Evolutionary conservation across 345 rosid species (phyloP).

Genomic region (Melaleuca quinquenervia): DNA sequence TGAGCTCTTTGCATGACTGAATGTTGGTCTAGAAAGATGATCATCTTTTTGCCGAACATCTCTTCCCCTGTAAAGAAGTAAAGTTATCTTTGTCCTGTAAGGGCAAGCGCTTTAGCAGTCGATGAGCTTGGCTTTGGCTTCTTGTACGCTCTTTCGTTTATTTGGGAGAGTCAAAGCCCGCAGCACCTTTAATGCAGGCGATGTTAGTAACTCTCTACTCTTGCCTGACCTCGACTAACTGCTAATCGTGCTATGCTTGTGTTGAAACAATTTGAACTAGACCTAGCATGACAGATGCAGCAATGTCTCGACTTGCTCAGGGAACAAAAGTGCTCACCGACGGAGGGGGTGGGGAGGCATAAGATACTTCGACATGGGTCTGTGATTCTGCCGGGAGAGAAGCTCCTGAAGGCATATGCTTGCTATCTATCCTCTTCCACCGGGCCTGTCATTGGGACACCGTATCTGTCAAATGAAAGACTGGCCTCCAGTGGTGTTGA

Average conservation of each 20-base stretch:
- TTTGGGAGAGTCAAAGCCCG: background rate
- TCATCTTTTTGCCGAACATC: background rate
- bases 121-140: background rate
- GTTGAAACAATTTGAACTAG: background rate
- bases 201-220: background rate
- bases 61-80: background rate
- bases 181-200: no score
- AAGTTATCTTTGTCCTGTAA: background rate
- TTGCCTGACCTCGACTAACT: background rate
- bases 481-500: slow-evolving; percentile 39
- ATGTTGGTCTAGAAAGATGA: background rate
- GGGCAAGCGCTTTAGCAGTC: background rate
- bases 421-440: background rate
- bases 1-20: background rate
- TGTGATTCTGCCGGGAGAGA: background rate
- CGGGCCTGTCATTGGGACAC: background rate
- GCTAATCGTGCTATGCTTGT: background rate
- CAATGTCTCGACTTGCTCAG: background rate
- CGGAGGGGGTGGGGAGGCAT: background rate
- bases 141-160: background rate
- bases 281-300: background rate
- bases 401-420: background rate
- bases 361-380: background rate
- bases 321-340: background rate
- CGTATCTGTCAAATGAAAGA: slow-evolving; percentile 41